Conservation (phyloP, 1,284 basidiomycete genomes). For the Ceratobasidium sp. region DNA sequence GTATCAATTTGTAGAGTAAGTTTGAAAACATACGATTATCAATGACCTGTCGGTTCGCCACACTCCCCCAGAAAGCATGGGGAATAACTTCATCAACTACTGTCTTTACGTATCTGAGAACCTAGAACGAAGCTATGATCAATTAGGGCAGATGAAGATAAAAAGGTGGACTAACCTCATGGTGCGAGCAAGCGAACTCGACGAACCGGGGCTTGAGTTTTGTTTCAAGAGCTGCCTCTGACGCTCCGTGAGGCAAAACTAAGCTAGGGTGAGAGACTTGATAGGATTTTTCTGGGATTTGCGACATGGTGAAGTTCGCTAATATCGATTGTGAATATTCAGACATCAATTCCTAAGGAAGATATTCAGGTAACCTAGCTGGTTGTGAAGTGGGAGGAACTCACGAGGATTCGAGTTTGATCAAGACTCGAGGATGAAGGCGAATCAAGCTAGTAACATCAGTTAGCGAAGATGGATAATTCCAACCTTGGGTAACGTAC, state of each 20-base stretch:
- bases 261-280: conserved; percentile 54
- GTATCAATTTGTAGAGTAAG: background rate
- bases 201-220: conserved; percentile 80
- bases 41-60: conserved; percentile 75
- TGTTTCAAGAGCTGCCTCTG: conserved; percentile 65
- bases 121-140: background rate
- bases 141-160: background rate
- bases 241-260: conserved; percentile 58
- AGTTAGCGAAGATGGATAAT: conserved; percentile 57
- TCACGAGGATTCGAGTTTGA: conserved; percentile 22
- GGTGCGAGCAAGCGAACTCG: conserved; percentile 77
- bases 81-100: conserved; percentile 83
- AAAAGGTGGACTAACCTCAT: conserved; percentile 66
- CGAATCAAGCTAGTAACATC: conserved; percentile 22
- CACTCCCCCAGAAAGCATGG: conserved; percentile 81
- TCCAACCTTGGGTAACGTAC: conserved; percentile 66
- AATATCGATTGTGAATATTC: conserved; percentile 69
- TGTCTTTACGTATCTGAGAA: conserved; percentile 71
- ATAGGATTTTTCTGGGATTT: conserved; percentile 40
- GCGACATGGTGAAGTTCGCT: conserved; percentile 59
- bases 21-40: conserved; percentile 67
- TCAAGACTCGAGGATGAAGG: conserved; percentile 37
- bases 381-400: background rate
- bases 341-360: conserved; percentile 76
- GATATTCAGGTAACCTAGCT: background rate